phyloP scores from a whole-genome alignment of 2,329 filamentous ascomycete species.

The Cladosporium sp. region DNA sequence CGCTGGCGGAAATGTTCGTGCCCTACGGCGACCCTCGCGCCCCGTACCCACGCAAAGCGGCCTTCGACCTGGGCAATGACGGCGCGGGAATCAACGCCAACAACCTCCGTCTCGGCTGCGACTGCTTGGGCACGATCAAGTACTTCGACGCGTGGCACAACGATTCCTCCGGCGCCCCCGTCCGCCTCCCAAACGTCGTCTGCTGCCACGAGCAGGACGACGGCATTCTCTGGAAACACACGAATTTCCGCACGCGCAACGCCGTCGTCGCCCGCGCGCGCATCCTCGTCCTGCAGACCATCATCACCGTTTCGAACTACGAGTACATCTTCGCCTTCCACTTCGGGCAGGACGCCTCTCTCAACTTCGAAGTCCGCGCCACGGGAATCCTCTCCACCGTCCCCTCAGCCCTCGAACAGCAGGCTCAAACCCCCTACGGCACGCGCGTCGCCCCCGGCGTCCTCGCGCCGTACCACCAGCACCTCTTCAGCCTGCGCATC shows the following conservation, averaged over 20 bases:
- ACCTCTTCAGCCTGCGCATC: conserved; percentile 62
- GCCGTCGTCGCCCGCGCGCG: conserved; percentile 59
- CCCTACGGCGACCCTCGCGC: conserved; percentile 60
- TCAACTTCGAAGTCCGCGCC: conserved; percentile 59
- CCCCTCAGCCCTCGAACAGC: conserved; percentile 52
- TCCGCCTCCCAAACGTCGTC: conserved; percentile 55
- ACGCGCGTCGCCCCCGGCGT: conserved; percentile 62
- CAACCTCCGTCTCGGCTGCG: conserved; percentile 63
- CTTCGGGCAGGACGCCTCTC: conserved; percentile 60
- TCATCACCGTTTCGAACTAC: conserved; percentile 67
- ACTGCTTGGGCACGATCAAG: conserved; percentile 54
- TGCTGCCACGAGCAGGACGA: conserved; percentile 68
- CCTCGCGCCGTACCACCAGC: conserved; percentile 66
- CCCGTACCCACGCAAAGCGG: conserved; percentile 66
- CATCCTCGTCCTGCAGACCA: conserved; percentile 63
- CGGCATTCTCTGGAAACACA: conserved; percentile 68
- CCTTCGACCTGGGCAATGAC: conserved; percentile 68
- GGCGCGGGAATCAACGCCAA: conserved; percentile 65
- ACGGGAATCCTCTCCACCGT: conserved; percentile 64
- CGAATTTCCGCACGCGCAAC: conserved; percentile 61
- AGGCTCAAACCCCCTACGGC: conserved; percentile 47
- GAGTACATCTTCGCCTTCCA: conserved; percentile 65
- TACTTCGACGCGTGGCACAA: conserved; percentile 58
- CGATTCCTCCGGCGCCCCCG: conserved; percentile 51
- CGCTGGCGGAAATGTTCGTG: conserved; percentile 62